Evolutionary conservation across 768 basidiomycete genomes (phyloP), one percentile per base, ranked within the genome.

Genomic region (Boletus fagicola): DNA sequence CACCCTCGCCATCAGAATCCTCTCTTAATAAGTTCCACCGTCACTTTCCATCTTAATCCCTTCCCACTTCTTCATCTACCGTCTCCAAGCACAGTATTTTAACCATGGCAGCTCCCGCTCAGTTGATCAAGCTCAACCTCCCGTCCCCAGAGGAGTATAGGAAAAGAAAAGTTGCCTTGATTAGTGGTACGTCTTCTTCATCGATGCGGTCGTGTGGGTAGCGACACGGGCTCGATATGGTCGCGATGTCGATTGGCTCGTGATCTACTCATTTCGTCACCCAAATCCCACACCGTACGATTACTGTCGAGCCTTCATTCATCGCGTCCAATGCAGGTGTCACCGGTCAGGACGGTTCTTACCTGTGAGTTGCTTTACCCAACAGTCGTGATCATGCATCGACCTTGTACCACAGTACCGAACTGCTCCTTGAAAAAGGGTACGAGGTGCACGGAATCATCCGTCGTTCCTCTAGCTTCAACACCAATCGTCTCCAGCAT

Each of bases 401-500:
- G 48, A 62, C 43, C 44, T 39, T 30, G 36, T 59, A 10, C 7
- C 56, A 50, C 60, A 93, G 92, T 50, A 88, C 91, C 24, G 93
- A 95, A 72, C 76, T 95, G 26, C 78, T 96, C 59, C 75, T 96
- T 53, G 79, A 80, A 51, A 94, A 95, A 72, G 94, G 94, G 20
- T 96, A 96, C 70, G 82, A 92, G 60, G 94, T 96, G 4, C 94
- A 96, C 65, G 94, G 91, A 42, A 94, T 97, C 76, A 97, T 98
- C 66, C 90, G 95, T 65, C 90, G 95, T 56, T 97, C 94, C 33
- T 98, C 96, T 22, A 94, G 91, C 66, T 98, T 98, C 85, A 98
- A 98, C 76, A 98, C 95, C 54, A 90, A 90, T 65, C 88, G 95
- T 68, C 78, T 98, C 67, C 89, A 96, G 66, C 92, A 97, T 75